Percentiles rank a stretch among this genome's conserved stretches.
phyloP scores from a whole-genome alignment of 345 rosid species.

The Gossypium bickii region DNA sequence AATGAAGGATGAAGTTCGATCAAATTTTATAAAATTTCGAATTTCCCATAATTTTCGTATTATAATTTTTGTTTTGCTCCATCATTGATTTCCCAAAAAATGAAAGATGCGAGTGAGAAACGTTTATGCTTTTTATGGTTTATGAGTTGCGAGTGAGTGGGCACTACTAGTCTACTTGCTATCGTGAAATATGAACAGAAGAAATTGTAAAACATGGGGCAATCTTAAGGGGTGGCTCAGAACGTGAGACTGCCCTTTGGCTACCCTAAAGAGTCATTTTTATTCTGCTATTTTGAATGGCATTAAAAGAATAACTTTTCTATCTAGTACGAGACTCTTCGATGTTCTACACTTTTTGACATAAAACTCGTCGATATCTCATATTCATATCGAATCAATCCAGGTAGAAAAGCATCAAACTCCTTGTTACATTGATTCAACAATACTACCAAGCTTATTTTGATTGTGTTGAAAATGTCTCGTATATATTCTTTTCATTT shows the following conservation, averaged over 20 bases:
- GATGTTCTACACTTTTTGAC: too few species aligned
- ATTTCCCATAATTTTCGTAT: background rate
- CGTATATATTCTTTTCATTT: too few species aligned
- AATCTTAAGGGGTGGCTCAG: background rate
- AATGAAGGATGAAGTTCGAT: background rate
- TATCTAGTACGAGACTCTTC: too few species aligned
- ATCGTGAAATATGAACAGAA: background rate
- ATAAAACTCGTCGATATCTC: too few species aligned
- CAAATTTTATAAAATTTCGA: background rate
- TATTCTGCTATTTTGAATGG: background rate
- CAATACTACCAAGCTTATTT: too few species aligned
- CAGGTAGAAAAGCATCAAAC: too few species aligned
- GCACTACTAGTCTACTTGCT: background rate
- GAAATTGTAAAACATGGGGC: background rate
- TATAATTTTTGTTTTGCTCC: too few species aligned
- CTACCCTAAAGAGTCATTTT: slow-evolving; percentile 4
- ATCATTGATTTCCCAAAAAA: background rate
- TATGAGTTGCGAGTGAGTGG: background rate
- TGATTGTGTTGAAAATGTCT: too few species aligned
- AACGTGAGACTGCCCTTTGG: slow-evolving; percentile 12
- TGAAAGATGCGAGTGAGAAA: background rate
- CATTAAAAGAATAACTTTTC: too few species aligned
- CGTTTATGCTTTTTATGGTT: background rate
- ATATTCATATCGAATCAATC: too few species aligned
- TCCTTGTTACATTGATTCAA: too few species aligned